Evolutionary conservation across 2,329 filamentous ascomycete genomes (phyloP).

Genomic region (Penicillium nordicum): DNA sequence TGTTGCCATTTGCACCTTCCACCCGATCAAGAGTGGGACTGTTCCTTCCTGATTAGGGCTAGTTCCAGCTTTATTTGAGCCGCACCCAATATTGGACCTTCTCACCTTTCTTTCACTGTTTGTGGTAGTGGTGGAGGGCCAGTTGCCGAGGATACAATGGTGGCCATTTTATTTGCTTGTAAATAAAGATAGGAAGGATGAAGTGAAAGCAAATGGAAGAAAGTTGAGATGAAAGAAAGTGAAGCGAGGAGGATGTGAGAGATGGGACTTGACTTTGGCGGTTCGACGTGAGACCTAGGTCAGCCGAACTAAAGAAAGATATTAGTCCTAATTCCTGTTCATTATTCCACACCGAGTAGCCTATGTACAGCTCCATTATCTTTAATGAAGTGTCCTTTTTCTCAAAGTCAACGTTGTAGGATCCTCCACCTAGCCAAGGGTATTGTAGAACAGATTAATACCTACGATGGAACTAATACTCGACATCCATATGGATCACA

Average conservation of each 20-base stretch:
- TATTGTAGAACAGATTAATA: not conserved
- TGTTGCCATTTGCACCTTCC: no score
- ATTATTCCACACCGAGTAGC: not conserved
- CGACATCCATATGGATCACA: not conserved
- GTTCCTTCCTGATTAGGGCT: no score
- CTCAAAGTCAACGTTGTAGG: not conserved
- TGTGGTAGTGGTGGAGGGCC: no score
- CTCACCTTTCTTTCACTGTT: no score
- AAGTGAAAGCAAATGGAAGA: no score
- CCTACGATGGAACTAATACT: not conserved
- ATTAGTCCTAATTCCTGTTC: not conserved
- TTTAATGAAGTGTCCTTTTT: no score
- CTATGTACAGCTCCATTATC: no score
- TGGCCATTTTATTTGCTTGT: no score
- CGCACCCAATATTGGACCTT: not conserved
- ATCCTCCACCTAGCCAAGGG: not conserved
- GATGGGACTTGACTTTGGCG: not conserved
- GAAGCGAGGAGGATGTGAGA: not conserved
- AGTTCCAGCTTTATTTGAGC: not conserved
- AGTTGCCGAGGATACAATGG: no score
- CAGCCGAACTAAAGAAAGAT: not conserved
- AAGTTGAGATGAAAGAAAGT: no score
- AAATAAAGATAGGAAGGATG: no score
- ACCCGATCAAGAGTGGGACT: no score
- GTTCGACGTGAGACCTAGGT: not conserved